Base-by-base conservation (phyloP, 306 rosid genomes). In the Oemleria cerasiformis region DNA sequence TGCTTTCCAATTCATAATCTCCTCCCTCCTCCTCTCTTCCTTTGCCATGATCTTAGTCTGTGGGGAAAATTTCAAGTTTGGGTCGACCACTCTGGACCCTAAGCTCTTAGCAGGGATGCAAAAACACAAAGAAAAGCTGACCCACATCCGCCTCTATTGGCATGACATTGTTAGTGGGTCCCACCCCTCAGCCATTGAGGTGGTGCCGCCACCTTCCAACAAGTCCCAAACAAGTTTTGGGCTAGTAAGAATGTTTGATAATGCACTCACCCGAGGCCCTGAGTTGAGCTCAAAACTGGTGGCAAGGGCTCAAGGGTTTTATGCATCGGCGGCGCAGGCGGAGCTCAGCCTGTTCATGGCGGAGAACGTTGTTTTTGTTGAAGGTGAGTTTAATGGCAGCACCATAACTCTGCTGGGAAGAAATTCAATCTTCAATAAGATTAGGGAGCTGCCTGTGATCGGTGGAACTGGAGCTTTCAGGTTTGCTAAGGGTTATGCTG, bases 401-500 rank as follows among this genome's bases (percentile, higher is more conserved):
- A 82, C 84, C 17, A 50, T 88, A 56, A 84, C 91, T 0, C 58
- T 88, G 13, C 69, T 89, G 40, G 92, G 97, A 4, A 77, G 93
- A 73, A 88, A 92, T 57, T 74, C 80, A 1, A 44, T 87, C 8
- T 63, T 75, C 70, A 12, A 76, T 7, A 81, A 75, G 51, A 77
- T 72, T 15, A 89, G 97, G 53, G 96, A 92, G 74, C 77, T 92
- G 93, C 89, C 92, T 9, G 91, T 87, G 70, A 78, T 87, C n/a
- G 96, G 93, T 16, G 96, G 96, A 1, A 89, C 91, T 58, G 93
- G 97, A 0, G 73, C 78, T 53, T 92, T 92, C 74, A 41, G 90
- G 50, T 85, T 92, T 68, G 92, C 92, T 0, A 78, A 86, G 4
- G 96, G 96, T 0, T 92, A 89, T 82, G 92, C 81, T 40, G 60